These are phyloP conservation scores for Carex littledalei DNA, from an alignment of 176 grass and related monocot genomes.

Conservation along the genomic window DNA sequence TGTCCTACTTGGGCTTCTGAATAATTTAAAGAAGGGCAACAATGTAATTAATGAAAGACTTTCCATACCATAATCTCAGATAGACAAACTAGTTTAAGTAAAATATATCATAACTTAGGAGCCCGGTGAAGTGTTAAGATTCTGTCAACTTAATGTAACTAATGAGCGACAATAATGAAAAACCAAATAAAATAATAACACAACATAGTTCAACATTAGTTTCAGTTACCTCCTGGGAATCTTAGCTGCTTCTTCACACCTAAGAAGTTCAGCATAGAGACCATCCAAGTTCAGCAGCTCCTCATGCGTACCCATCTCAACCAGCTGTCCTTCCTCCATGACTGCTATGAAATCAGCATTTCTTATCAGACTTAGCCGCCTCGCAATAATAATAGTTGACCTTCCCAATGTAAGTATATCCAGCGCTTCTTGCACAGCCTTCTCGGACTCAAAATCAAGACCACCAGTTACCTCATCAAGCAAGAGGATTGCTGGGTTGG, in stretches of 20 bases:
- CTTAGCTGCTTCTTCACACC: conserved; percentile 88
- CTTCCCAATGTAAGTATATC: conserved; percentile 89
- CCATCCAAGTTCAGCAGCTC: conserved; percentile 89
- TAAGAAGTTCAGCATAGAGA: conserved; percentile 91
- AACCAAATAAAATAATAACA: background rate
- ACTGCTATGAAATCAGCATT: conserved; percentile 99
- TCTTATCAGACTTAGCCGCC: conserved; percentile 87
- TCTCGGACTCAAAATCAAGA: conserved; percentile 97
- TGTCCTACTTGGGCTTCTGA: conserved; percentile 81
- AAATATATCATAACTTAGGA: background rate
- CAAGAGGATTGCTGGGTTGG: conserved; percentile 90
- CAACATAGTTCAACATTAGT: background rate
- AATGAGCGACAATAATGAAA: background rate
- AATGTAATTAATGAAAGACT: background rate
- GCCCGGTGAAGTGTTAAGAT: background rate
- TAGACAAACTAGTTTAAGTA: background rate
- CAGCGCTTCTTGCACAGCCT: conserved; percentile 83
- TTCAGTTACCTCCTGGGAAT: conserved; percentile 81
- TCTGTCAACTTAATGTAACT: background rate
- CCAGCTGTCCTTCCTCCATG: conserved; percentile 98
- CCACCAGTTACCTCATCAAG: conserved; percentile 95
- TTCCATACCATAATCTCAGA: background rate
- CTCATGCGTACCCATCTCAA: conserved; percentile 98
- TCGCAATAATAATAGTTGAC: conserved; percentile 97
- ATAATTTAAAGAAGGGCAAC: conserved; percentile 21